Evolutionary conservation across 768 basidiomycete species (phyloP).

Genomic region (Austroboletus eburneus): DNA sequence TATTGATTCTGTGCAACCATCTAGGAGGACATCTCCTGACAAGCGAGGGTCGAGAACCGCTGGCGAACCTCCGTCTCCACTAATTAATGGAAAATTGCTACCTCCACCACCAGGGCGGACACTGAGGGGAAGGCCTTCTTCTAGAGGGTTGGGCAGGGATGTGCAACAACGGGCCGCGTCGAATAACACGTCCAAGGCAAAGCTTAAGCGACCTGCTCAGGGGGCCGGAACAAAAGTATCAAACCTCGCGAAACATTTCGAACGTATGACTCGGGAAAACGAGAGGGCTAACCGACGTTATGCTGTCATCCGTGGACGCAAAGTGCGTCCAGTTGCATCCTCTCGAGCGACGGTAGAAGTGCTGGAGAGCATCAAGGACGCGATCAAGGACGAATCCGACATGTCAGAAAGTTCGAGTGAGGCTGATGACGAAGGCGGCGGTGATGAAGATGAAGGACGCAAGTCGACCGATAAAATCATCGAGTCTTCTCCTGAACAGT

Average conservation of each 20-base stretch:
- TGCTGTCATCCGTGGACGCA: slow-evolving; percentile 79
- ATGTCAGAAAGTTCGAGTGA: slow-evolving; percentile 62
- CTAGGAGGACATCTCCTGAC: slow-evolving; percentile 70
- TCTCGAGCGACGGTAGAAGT: slow-evolving; percentile 87
- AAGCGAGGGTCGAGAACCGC: slow-evolving; percentile 44
- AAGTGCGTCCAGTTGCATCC: slow-evolving; percentile 86
- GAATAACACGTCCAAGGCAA: slow-evolving; percentile 38
- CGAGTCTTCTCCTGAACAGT: slow-evolving; percentile 32
- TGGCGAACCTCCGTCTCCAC: slow-evolving; percentile 35
- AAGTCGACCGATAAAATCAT: slow-evolving; percentile 25
- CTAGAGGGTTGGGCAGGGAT: slow-evolving; percentile 35
- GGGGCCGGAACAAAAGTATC: slow-evolving; percentile 69
- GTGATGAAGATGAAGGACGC: slow-evolving; percentile 48
- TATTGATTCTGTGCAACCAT: slow-evolving; percentile 56
- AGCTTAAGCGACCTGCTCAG: slow-evolving; percentile 50
- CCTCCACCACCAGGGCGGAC: slow-evolving; percentile 33
- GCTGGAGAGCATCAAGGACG: slow-evolving; percentile 86
- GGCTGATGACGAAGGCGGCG: slow-evolving; percentile 67
- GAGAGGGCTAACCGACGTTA: slow-evolving; percentile 77
- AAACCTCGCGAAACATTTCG: slow-evolving; percentile 87
- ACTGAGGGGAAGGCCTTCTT: slow-evolving; percentile 33
- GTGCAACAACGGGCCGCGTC: slow-evolving; percentile 42
- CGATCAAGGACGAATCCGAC: slow-evolving; percentile 82
- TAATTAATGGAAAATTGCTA: slow-evolving; percentile 18
- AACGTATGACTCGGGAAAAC: slow-evolving; percentile 71